Evolutionary conservation across 1,284 basidiomycete species (phyloP).

Genomic region (Moesziomyces sp.): DNA sequence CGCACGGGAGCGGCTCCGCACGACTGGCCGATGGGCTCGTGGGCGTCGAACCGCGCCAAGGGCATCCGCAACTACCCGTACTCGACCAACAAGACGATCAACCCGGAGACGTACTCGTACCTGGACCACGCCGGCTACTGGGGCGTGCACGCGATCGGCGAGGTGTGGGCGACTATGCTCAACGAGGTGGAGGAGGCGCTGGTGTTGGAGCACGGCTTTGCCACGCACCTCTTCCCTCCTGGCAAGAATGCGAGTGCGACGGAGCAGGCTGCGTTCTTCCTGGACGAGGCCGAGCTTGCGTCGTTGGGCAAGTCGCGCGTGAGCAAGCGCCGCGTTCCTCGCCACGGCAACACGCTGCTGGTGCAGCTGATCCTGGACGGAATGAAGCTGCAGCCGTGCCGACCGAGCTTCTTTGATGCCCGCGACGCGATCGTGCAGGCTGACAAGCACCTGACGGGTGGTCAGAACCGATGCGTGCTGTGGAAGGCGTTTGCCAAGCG

Average conservation of each 20-base stretch:
- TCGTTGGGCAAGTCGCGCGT: constrained; percentile 68
- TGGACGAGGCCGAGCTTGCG: constrained; percentile 44
- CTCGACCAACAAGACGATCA: constrained; percentile 75
- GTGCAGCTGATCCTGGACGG: constrained; percentile 87
- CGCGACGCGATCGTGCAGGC: constrained; percentile 92
- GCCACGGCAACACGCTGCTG: constrained; percentile 88
- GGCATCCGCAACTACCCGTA: constrained; percentile 86
- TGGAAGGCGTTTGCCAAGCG: constrained; percentile 86
- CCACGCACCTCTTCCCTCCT: constrained; percentile 51
- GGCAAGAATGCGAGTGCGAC: constrained; percentile 43
- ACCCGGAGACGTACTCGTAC: constrained; percentile 94
- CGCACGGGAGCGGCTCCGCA: constrained; percentile 72
- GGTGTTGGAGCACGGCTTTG: constrained; percentile 55
- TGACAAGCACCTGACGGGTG: constrained; percentile 88
- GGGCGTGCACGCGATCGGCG: constrained; percentile 81
- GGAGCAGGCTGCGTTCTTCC: constrained; percentile 46
- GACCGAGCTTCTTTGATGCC: constrained; percentile 87
- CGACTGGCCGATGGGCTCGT: constrained; percentile 81
- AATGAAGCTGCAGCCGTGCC: constrained; percentile 94
- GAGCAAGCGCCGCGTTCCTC: constrained; percentile 79
- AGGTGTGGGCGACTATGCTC: constrained; percentile 95
- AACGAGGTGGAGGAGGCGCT: constrained; percentile 72
- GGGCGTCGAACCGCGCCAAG: constrained; percentile 81
- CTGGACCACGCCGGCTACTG: constrained; percentile 83
- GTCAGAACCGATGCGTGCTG: constrained; percentile 89